Evolutionary conservation across 2,329 filamentous ascomycete genomes (phyloP), one percentile per base, ranked within the genome.

Genomic region (Fusarium setosum): DNA sequence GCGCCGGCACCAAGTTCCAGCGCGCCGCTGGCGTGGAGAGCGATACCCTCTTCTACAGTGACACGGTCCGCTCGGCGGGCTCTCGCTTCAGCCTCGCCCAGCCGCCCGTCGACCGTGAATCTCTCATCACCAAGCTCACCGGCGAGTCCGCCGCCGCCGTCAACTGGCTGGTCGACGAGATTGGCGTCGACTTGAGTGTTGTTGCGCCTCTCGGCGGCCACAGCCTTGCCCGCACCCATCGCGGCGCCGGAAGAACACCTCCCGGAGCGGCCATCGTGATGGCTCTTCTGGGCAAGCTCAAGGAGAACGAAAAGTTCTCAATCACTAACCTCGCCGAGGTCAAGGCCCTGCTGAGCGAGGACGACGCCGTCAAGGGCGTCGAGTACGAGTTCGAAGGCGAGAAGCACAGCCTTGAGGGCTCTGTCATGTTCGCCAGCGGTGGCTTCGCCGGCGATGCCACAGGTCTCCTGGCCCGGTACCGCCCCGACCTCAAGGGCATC

Each of bases 181-280:
- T 88, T 6, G 85, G 84, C 1, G 79, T 90, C 3, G 87, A 90
- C 65, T 72, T 90, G 13, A 84, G 81, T 60, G 81, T 83, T 4
- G 88, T 90, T 1, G 83, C 86, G 3, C 81, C 83, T 53, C 77
- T 90, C 4, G 88, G 88, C 1, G 88, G 88, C 0, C 88, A 91
- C 70, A 84, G 80, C 6, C 69, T 81, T 29, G 88, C 72, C 1
- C 69, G 72, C 8, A 73, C 72, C 0, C 72, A 90, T 67, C 80
- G 88, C 1, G 87, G 88, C 0, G 78, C 79, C 0, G 85, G 85
- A 2, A 81, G 83, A 51, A 79, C 81, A 15, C 87, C 88, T 0
- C 88, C 88, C 0, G 88, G 88, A 0, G 85, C 83, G 0, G 82
- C 86, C 2, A 89, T 90, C 41, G 79, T 90, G 1, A 81, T 78